Evolutionary conservation across 495 filamentous ascomycete species (phyloP).

Genomic region (Penicillium maclennaniae): DNA sequence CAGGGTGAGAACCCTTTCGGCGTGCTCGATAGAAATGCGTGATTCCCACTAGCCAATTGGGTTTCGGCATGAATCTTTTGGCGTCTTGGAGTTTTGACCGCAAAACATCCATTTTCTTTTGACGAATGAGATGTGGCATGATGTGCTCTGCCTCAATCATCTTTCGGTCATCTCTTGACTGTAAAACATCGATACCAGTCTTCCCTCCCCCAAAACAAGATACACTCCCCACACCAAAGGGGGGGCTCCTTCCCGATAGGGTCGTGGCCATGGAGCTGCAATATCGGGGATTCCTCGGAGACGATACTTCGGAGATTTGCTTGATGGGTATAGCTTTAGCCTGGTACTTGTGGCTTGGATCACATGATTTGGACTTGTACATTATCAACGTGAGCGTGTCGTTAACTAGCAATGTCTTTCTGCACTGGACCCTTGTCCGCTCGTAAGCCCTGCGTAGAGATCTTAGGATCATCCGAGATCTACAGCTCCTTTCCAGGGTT

Average conservation of each 20-base stretch:
- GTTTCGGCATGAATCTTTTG: conserved; percentile 14
- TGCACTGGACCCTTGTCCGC: neutral
- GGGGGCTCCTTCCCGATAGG: neutral
- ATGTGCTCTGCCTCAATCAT: neutral
- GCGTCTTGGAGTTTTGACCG: conserved; percentile 6
- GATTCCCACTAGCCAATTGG: conserved; percentile 6
- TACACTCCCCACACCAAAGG: neutral
- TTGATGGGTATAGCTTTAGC: conserved; percentile 3
- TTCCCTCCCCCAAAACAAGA: neutral
- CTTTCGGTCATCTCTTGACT: no score
- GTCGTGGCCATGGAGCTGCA: neutral
- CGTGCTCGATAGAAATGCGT: conserved; percentile 32
- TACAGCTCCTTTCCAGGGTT: no score
- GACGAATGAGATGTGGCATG: neutral
- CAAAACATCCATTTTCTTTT: conserved; percentile 4
- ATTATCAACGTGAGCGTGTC: conserved; percentile 10
- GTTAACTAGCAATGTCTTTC: neutral
- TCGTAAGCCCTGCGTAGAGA: neutral
- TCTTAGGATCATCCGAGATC: neutral
- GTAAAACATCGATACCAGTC: neutral
- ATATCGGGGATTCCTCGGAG: neutral
- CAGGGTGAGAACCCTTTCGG: conserved; percentile 37
- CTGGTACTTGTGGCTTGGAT: conserved; percentile 1
- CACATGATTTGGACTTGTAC: conserved; percentile 10
- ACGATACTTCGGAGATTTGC: neutral